phyloP scores from a whole-genome alignment of 192 early-diverging fungal genomes.

The Oehlia diaphana region DNA sequence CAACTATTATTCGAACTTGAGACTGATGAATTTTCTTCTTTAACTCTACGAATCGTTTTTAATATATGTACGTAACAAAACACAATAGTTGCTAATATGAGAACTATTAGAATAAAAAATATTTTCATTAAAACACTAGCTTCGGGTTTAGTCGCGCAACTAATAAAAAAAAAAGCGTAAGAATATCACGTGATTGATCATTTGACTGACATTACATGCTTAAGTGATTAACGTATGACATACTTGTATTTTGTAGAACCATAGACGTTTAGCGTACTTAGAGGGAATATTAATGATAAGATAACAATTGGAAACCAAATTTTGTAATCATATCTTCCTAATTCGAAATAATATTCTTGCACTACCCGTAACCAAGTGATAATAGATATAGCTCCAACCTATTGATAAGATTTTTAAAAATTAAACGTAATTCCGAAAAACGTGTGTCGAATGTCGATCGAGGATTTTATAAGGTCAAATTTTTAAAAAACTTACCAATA shows the following conservation, averaged over 20 bases:
- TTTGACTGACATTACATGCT: neutral
- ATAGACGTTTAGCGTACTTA: neutral
- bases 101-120: too few species aligned
- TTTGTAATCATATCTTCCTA: slow-evolving; percentile 7
- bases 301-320: neutral
- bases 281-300: neutral
- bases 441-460: too few species aligned
- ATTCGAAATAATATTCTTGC: neutral
- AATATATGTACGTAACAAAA: too few species aligned
- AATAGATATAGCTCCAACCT: neutral
- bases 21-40: neutral
- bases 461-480: too few species aligned
- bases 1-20: neutral
- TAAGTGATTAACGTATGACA: neutral
- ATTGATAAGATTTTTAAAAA: too few species aligned
- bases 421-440: too few species aligned
- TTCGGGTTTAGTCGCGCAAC: too few species aligned
- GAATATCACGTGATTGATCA: too few species aligned
- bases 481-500: neutral
- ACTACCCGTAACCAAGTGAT: slow-evolving; percentile 2
- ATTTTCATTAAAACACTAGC: too few species aligned
- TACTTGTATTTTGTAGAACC: neutral
- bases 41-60: too few species aligned
- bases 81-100: too few species aligned
- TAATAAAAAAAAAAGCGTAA: too few species aligned